Conservation (phyloP, 768 basidiomycete species). For the Xanthoconium stramineum region DNA sequence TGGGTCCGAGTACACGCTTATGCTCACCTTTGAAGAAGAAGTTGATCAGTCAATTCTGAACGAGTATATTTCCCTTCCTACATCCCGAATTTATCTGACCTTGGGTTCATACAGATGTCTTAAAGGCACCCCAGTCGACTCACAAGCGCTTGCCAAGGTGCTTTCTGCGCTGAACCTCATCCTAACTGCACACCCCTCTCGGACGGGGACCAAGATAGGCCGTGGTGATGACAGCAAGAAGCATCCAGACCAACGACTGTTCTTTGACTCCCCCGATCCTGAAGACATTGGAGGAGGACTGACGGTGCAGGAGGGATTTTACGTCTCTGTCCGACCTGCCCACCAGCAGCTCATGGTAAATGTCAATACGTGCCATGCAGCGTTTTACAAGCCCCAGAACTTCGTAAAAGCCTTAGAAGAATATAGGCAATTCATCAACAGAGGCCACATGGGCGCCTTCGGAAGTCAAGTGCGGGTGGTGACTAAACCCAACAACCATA, state of each 20-base stretch:
- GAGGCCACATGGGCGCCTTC: constrained; percentile 52
- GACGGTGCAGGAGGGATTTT: constrained; percentile 52
- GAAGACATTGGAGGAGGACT: constrained; percentile 48
- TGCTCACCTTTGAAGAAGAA: constrained; percentile 37
- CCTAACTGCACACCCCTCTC: constrained; percentile 40
- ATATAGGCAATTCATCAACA: constrained; percentile 45
- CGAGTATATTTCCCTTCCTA: constrained; percentile 8
- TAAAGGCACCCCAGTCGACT: constrained; percentile 49
- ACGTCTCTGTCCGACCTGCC: constrained; percentile 38
- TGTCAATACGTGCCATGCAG: constrained; percentile 50
- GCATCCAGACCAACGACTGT: constrained; percentile 38
- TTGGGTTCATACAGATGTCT: constrained; percentile 44
- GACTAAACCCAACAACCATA: constrained; percentile 58
- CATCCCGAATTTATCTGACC: constrained; percentile 26
- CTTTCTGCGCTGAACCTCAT: constrained; percentile 49
- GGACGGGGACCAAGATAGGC: constrained; percentile 43
- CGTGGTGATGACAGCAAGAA: constrained; percentile 37
- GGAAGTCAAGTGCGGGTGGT: constrained; percentile 63
- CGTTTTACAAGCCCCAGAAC: constrained; percentile 43
- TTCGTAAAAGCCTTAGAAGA: constrained; percentile 38
- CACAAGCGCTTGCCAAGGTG: constrained; percentile 51
- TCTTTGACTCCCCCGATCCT: constrained; percentile 31
- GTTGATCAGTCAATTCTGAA: constrained; percentile 28
- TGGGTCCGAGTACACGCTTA: constrained; percentile 36
- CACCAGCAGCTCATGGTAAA: constrained; percentile 50